These are phyloP conservation scores for Xerocomus minutiporus DNA, from an alignment of 1,284 basidiomycete genomes.

Conservation along the genomic window DNA sequence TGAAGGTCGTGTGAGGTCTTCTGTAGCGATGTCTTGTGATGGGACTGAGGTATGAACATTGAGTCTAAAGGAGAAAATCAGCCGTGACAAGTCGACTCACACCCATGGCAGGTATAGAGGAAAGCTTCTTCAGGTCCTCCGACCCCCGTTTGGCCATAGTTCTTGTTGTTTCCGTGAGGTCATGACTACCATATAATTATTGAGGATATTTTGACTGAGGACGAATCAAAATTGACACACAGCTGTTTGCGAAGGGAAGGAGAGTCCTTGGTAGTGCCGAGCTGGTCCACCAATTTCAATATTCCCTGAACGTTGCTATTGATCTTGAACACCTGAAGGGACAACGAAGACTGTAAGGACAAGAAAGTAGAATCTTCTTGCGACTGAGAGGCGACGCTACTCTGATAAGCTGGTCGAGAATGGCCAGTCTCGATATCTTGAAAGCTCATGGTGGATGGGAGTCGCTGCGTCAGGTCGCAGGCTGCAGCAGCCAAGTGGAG, in stretches of 20 bases:
- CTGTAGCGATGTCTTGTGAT: conserved; percentile 73
- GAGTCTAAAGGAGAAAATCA: background rate
- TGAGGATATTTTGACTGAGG: conserved; percentile 2
- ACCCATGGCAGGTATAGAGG: conserved; percentile 59
- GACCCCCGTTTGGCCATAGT: conserved; percentile 93
- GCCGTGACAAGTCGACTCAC: conserved; percentile 38
- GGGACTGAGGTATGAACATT: conserved; percentile 44
- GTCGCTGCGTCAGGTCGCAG: background rate
- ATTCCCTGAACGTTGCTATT: conserved; percentile 97
- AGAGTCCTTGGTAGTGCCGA: conserved; percentile 79
- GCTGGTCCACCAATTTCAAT: conserved; percentile 85
- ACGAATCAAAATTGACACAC: conserved; percentile 43
- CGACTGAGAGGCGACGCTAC: conserved; percentile 44
- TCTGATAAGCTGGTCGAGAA: conserved; percentile 42
- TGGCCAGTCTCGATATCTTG: conserved; percentile 72
- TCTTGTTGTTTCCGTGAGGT: conserved; percentile 90
- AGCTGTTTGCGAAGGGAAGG: conserved; percentile 70
- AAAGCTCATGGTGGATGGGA: conserved; percentile 57
- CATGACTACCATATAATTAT: conserved; percentile 49
- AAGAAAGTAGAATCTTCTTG: conserved; percentile 72
- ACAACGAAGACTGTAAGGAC: conserved; percentile 78
- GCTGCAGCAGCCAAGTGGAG: background rate
- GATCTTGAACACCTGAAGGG: conserved; percentile 98
- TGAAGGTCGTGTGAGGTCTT: conserved; percentile 95
- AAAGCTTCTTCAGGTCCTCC: conserved; percentile 85